phyloP scores from a whole-genome alignment of 805 yeast species.

The Cyberlindnera bimundalis region DNA sequence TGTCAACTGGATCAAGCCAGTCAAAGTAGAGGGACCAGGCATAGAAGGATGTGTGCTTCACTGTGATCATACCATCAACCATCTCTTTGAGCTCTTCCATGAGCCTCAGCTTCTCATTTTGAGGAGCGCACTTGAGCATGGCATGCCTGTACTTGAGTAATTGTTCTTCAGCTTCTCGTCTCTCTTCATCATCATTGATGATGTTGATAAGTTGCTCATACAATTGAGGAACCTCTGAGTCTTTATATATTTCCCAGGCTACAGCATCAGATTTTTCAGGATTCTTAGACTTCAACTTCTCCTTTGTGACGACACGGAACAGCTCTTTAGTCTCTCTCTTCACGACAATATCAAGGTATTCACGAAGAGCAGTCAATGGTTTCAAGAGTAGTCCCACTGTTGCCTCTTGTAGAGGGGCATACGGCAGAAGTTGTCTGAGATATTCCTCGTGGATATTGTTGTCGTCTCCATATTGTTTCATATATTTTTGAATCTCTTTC shows the following conservation, averaged over 20 bases:
- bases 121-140: conserved; percentile 51
- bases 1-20: conserved; percentile 56
- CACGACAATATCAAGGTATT: conserved; percentile 40
- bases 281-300: conserved; percentile 37
- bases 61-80: conserved; percentile 69
- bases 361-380: conserved; percentile 42
- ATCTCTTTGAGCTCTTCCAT: conserved; percentile 46
- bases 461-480: conserved; percentile 30
- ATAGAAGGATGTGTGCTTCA: conserved; percentile 53
- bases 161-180: conserved; percentile 58
- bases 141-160: conserved; percentile 55
- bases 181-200: conserved; percentile 55
- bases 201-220: conserved; percentile 56
- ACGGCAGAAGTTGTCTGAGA: conserved; percentile 52
- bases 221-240: conserved; percentile 49
- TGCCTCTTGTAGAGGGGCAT: conserved; percentile 48
- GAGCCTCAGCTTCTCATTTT: conserved; percentile 35
- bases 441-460: conserved; percentile 42
- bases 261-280: conserved; percentile 32
- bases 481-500: conserved; percentile 44
- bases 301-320: conserved; percentile 40
- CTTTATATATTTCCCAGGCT: conserved; percentile 44
- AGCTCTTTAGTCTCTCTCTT: conserved; percentile 40
- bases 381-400: conserved; percentile 45
- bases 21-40: conserved; percentile 78